Percentiles rank a stretch among this genome's conserved stretches.
phyloP scores from a whole-genome alignment of 352 stramenopile genomes.

The Pythium brachiatum region DNA sequence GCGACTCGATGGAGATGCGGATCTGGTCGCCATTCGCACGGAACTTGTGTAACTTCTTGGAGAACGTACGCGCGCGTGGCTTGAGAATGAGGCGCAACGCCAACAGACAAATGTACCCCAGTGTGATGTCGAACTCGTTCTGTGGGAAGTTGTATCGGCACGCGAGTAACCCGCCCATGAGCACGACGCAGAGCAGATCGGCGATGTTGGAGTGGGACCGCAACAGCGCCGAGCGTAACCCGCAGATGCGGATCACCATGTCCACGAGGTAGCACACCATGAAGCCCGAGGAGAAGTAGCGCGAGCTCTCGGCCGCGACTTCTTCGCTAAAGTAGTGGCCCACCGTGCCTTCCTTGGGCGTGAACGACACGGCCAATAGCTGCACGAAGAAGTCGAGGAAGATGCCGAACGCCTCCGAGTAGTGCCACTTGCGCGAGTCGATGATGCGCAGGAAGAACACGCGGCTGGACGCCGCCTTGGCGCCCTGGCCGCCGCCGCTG shows the following conservation, averaged over 20 bases:
- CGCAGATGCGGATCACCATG: constrained; percentile 76
- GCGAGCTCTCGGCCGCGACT: constrained; percentile 63
- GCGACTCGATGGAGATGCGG: constrained; percentile 81
- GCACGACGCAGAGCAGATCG: constrained; percentile 68
- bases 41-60: constrained; percentile 89
- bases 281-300: constrained; percentile 68
- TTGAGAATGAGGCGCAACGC: constrained; percentile 82
- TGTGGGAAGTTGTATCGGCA: constrained; percentile 51
- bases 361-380: constrained; percentile 78
- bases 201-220: constrained; percentile 82
- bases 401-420: constrained; percentile 80
- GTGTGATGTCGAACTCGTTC: constrained; percentile 67
- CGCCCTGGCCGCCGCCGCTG: constrained; percentile 28
- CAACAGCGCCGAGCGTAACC: constrained; percentile 69
- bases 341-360: constrained; percentile 34
- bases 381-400: constrained; percentile 88
- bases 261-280: constrained; percentile 85
- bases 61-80: constrained; percentile 76
- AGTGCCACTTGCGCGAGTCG: constrained; percentile 89
- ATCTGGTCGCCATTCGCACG: constrained; percentile 83
- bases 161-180: constrained; percentile 54
- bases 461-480: constrained; percentile 34
- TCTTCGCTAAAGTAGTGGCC: constrained; percentile 51
- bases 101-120: constrained; percentile 66
- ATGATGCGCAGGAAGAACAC: constrained; percentile 83